Evolutionary conservation across 1,284 basidiomycete species (phyloP).

Genomic region (Phlebopus sp.): DNA sequence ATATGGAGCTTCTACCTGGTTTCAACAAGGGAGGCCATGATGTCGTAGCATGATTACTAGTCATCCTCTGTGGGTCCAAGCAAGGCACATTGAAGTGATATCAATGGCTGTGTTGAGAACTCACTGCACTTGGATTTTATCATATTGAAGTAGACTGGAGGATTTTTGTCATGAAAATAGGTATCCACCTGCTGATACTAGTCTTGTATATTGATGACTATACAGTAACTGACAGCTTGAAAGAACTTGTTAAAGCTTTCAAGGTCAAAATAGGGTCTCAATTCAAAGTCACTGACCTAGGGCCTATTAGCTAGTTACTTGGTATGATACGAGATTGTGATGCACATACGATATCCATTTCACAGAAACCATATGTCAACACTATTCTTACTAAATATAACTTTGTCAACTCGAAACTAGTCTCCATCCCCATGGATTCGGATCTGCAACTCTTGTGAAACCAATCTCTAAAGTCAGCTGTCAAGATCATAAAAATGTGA

Average conservation of each 20-base stretch:
- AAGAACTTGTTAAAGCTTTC: no score
- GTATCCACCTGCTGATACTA: no score
- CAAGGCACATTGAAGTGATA: slow-evolving; percentile 22
- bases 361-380: slow-evolving; percentile 27
- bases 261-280: no score
- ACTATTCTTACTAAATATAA: slow-evolving; percentile 24
- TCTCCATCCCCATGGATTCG: slow-evolving; percentile 26
- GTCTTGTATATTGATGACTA: no score
- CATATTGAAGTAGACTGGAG: no score
- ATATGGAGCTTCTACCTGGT: background rate
- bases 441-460: slow-evolving; percentile 3
- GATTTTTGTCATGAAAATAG: no score
- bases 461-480: background rate
- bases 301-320: no score
- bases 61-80: slow-evolving; percentile 24
- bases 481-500: background rate
- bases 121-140: no score
- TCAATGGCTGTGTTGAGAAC: background rate
- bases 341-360: background rate
- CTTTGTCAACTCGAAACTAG: slow-evolving; percentile 23
- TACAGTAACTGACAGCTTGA: no score
- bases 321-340: no score
- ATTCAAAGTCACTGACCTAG: no score
- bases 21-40: background rate
- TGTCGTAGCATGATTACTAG: background rate